A percentile compares a stretch with the other conserved stretches of the same genome.
Conservation (phyloP, 352 stramenopile genomes). For the Aphanomyces invadans region DNA sequence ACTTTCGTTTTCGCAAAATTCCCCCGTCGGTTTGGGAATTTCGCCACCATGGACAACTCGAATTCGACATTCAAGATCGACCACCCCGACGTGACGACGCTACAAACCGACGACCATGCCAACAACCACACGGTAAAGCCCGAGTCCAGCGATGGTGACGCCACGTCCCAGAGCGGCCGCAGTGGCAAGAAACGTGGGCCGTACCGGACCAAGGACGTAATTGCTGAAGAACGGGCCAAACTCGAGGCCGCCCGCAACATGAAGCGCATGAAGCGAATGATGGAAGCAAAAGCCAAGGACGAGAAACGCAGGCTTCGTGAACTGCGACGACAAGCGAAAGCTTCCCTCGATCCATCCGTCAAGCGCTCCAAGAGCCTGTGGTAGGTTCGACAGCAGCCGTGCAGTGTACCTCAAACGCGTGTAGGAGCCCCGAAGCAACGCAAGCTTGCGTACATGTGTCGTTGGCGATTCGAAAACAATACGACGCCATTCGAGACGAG, state of each 20-base stretch:
- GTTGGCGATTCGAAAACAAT: conserved; percentile 1
- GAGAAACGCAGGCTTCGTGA: conserved; percentile 7
- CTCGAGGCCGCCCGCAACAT: conserved; percentile 6
- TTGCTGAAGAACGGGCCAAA: conserved; percentile 8
- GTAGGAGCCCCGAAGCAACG: conserved; percentile 4
- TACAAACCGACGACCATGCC: neutral
- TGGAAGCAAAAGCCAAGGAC: conserved; percentile 6
- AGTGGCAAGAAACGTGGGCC: conserved; percentile 4
- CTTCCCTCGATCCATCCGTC: neutral
- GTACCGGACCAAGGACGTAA: conserved; percentile 4
- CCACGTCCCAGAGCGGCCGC: neutral
- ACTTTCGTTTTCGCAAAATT: conserved; percentile 6
- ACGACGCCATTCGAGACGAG: conserved; percentile 2
- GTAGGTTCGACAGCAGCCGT: neutral
- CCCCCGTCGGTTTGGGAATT: conserved; percentile 1
- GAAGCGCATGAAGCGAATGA: conserved; percentile 15
- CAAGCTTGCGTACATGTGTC: conserved; percentile 13
- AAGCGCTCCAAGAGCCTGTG: neutral
- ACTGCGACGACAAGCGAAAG: conserved; percentile 8
- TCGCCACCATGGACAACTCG: neutral
- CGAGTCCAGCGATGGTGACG: conserved; percentile 4
- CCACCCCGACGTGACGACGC: neutral
- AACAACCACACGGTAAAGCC: neutral
- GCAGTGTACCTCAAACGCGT: neutral
- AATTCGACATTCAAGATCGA: conserved; percentile 2